phyloP scores from a whole-genome alignment of 192 early-diverging fungal genomes.

The Backusella psychrophila region DNA sequence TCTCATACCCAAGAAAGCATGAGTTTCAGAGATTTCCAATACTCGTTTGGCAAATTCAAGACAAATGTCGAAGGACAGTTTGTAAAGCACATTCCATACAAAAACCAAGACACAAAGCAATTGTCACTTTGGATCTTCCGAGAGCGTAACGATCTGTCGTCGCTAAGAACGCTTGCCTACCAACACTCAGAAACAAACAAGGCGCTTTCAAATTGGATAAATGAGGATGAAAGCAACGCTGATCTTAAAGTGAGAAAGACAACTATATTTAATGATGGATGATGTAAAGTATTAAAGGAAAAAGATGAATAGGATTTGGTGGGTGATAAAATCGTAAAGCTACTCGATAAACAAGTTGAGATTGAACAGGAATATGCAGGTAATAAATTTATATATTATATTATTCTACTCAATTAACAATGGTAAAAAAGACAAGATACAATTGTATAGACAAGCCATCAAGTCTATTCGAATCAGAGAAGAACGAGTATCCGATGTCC shows the following conservation, averaged over 20 bases:
- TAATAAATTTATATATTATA: neutral
- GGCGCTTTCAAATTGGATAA: conserved; percentile 23
- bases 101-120: conserved; percentile 28
- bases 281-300: neutral
- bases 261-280: neutral
- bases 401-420: neutral
- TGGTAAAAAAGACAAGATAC: conserved; percentile 19
- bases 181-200: conserved; percentile 32
- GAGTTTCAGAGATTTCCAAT: conserved; percentile 33
- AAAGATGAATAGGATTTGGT: conserved; percentile 28
- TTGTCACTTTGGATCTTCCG: conserved; percentile 30
- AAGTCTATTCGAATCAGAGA: conserved; percentile 35
- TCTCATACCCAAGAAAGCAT: neutral
- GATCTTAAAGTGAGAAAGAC: neutral
- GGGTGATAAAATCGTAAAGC: conserved; percentile 23
- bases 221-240: conserved; percentile 8
- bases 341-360: conserved; percentile 33
- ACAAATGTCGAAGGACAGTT: conserved; percentile 25
- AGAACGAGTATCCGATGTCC: conserved; percentile 20
- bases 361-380: conserved; percentile 36
- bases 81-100: conserved; percentile 23
- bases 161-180: conserved; percentile 23
- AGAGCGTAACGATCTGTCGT: conserved; percentile 25
- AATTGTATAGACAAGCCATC: conserved; percentile 33
- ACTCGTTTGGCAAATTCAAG: conserved; percentile 23